Evolutionary conservation across 1,139 yeast genomes (phyloP), one percentile per base, ranked within the genome.

Genomic region (Debaryomycetaceae sp.): DNA sequence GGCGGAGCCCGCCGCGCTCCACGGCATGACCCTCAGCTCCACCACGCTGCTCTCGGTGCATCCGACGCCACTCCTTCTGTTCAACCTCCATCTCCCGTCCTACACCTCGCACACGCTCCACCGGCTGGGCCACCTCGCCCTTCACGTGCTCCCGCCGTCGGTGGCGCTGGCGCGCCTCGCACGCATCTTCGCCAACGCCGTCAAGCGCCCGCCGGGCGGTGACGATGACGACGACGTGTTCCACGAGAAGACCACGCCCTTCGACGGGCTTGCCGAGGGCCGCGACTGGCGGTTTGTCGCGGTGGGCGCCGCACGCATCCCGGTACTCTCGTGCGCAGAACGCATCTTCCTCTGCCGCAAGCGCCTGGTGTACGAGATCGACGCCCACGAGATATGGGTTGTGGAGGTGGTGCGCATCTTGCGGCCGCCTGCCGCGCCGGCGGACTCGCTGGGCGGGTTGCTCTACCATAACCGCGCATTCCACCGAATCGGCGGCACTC

Each of bases 351-450:
- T 84, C 11, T 85, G 95, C 49, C 61, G 71, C 36, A 72, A 75
- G 27, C 57, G 58, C 25, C 57, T 67, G 23, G 75, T 73, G 5
- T 65, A 83, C 34, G 55, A 56, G 13, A 77, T 86, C 0, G 86
- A 81, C 36, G 84, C 81, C 43, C 96, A 88, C 53, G 95, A 86
- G 50, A 78, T 88, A 2, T 86, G 96, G 95, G 77, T 84, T 3
- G 93, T 83, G 3, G 65, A 69, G 36, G 84, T 82, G 2, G 51
- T 67, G 22, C 79, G 79, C 30, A 70, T 78, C 4, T 34, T 71
- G 15, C 35, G 40, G 3, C 58, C 65, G 17, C 51, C 57, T 18
- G 46, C 48, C 16, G 41, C 45, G 2, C 51, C 51, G n/a, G 40
- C 19, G 8, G 12, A 23, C 5, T 45, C 46, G 14, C 54, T 68